Percentiles rank a stretch among this genome's conserved stretches.
phyloP scores from a whole-genome alignment of 768 basidiomycete species.

The Phaffia australis region DNA sequence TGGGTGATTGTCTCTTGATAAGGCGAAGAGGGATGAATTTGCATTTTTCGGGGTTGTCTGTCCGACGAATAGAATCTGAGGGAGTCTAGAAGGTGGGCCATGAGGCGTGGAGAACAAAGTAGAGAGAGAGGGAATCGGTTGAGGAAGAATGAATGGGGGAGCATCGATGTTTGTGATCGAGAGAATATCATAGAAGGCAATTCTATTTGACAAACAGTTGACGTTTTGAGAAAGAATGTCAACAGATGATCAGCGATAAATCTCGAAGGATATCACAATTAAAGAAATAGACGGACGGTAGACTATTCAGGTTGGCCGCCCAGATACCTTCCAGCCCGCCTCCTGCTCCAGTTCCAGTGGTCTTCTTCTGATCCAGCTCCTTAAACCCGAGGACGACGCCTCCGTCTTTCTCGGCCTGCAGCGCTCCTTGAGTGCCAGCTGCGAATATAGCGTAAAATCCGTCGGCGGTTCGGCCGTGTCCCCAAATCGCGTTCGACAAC shows the following conservation, averaged over 20 bases:
- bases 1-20: slow-evolving; percentile 22
- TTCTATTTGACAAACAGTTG: slow-evolving; percentile 18
- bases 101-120: slow-evolving; percentile 52
- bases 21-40: slow-evolving; percentile 13
- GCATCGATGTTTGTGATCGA: slow-evolving; percentile 30
- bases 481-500: not conserved
- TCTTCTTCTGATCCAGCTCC: too few species aligned
- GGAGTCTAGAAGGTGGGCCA: slow-evolving; percentile 25
- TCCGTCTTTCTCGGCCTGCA: too few species aligned
- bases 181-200: slow-evolving; percentile 37
- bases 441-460: slow-evolving; percentile 9
- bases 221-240: too few species aligned
- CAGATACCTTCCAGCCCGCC: too few species aligned
- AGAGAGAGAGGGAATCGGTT: slow-evolving; percentile 65
- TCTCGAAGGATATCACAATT: too few species aligned
- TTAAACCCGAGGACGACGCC: too few species aligned
- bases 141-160: slow-evolving; percentile 70
- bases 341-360: too few species aligned
- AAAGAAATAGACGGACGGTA: too few species aligned
- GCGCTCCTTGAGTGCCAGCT: not conserved
- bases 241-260: not conserved
- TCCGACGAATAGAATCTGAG: slow-evolving; percentile 55
- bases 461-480: slow-evolving; percentile 8
- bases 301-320: too few species aligned
- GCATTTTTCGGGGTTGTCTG: slow-evolving; percentile 19